These are phyloP conservation scores for Ogataea minuta DNA, from an alignment of 805 yeast genomes.

Conservation along the genomic window DNA sequence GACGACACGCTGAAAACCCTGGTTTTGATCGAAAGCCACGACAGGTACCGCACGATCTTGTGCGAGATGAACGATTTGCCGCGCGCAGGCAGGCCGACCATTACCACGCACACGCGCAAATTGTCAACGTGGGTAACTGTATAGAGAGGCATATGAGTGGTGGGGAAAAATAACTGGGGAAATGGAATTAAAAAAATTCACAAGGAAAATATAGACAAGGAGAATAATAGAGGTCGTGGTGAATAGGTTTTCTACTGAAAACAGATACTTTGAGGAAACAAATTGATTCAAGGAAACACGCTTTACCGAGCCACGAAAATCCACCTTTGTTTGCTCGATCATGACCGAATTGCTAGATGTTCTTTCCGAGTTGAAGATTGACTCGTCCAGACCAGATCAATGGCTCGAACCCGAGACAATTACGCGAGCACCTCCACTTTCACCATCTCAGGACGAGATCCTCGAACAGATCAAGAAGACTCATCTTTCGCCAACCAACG, in stretches of 20 bases:
- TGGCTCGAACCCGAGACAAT: conserved; percentile 21
- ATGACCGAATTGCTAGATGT: conserved; percentile 6
- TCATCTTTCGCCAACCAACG: conserved; percentile 61
- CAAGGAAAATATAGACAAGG: background rate
- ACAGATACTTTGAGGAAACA: too few relatives aligned
- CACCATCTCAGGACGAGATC: conserved; percentile 13
- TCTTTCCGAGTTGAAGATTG: conserved; percentile 9
- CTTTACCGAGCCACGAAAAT: too few relatives aligned
- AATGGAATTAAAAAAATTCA: background rate
- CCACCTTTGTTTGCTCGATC: too few relatives aligned
- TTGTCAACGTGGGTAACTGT: conserved; percentile 62
- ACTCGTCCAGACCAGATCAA: conserved; percentile 3
- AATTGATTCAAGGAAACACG: too few relatives aligned
- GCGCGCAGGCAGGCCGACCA: conserved; percentile 87
- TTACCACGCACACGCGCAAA: conserved; percentile 77
- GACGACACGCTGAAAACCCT: conserved; percentile 87
- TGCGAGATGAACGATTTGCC: conserved; percentile 95
- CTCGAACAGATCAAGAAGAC: conserved; percentile 33
- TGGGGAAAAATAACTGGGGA: conserved; percentile 1
- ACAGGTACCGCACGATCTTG: conserved; percentile 85
- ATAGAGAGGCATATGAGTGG: conserved; percentile 52
- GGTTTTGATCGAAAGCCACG: conserved; percentile 88
- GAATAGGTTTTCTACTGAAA: too few relatives aligned
- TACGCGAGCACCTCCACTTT: conserved; percentile 11
- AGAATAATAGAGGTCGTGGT: too few relatives aligned